Evolutionary conservation across 1,284 basidiomycete species (phyloP), one percentile per base, ranked within the genome.

Genomic region (Boletus smithii): DNA sequence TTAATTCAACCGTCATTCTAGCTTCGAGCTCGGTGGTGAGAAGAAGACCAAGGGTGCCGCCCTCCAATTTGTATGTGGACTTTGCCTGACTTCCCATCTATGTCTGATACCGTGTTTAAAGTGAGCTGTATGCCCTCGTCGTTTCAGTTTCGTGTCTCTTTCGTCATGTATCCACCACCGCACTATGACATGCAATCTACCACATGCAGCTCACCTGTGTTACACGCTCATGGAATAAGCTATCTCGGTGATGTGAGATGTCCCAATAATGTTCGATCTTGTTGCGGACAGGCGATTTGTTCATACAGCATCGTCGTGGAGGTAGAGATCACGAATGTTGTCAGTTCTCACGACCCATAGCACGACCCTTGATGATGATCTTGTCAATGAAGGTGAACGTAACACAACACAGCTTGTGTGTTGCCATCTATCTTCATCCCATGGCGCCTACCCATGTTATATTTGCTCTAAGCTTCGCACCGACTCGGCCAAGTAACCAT

Each of bases 1-100:
- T 53, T 35, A 24, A 38, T 36, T 51, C 47, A 58, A 56, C 14
- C 67, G 67, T 71, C 14, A 40, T 31, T 40, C 23, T 56, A 91
- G 88, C 81, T 97, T 97, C 79, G 95, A 97, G 79, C 89, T 97
- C 52, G 94, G 95, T 77, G 95, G 97, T 73, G 95, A 99, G 85
- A 98, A 97, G 86, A 98, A 98, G 90, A 95, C 93, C 66, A 93
- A 95, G 83, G 91, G 93, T 75, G 91, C 90, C 65, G 91, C 91
- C 53, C 88, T 94, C 63, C 83, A 81, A 69, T 94, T 93, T 83
- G 88, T 91, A 70, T 61, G 88, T 88, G 8, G 26, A 24, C 26
- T 40, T 36, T 4, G 36, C 37, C 34, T 31, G 33, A 17, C n/a
- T 20, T 48, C n/a, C 18, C 3, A 13, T 20, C 5, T 14, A 14